These are phyloP conservation scores for Ophiosphaerella herpotricha DNA, from an alignment of 2,329 filamentous ascomycete genomes.

Conservation along the genomic window DNA sequence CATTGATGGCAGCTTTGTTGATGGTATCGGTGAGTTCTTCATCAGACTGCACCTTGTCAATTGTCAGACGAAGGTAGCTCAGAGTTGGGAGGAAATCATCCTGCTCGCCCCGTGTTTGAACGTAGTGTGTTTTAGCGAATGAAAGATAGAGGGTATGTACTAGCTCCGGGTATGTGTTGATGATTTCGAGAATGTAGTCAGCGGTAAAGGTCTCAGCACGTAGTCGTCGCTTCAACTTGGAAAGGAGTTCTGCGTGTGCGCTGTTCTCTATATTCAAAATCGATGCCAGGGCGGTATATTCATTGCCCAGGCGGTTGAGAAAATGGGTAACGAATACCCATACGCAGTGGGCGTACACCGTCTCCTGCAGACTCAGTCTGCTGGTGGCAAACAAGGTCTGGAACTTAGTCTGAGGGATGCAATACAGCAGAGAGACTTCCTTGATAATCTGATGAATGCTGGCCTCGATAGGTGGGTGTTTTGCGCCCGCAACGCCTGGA, in stretches of 20 bases:
- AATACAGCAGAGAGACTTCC: slow-evolving; percentile 95
- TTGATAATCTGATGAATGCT: slow-evolving; percentile 99
- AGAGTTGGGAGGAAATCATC: slow-evolving; percentile 74
- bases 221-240: slow-evolving; percentile 92
- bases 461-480: slow-evolving; percentile 81
- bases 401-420: slow-evolving; percentile 96
- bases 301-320: slow-evolving; percentile 88
- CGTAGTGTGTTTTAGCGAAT: slow-evolving; percentile 86
- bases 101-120: slow-evolving; percentile 65
- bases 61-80: slow-evolving; percentile 68
- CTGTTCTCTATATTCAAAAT: slow-evolving; percentile 82
- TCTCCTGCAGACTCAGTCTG: slow-evolving; percentile 89
- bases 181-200: slow-evolving; percentile 97
- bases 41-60: slow-evolving; percentile 61
- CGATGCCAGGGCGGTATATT: slow-evolving; percentile 85
- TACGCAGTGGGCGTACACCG: slow-evolving; percentile 94
- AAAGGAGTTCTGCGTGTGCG: slow-evolving; percentile 81
- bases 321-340: slow-evolving; percentile 99
- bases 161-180: slow-evolving; percentile 84
- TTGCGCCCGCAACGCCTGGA: slow-evolving; percentile 50
- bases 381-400: slow-evolving; percentile 86
- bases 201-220: slow-evolving; percentile 97
- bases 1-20: slow-evolving; percentile 62
- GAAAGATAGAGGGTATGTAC: slow-evolving; percentile 87
- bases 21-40: slow-evolving; percentile 47